Evolutionary conservation across 2,329 filamentous ascomycete genomes (phyloP), one percentile per base, ranked within the genome.

Genomic region (Sarocladium strictum): DNA sequence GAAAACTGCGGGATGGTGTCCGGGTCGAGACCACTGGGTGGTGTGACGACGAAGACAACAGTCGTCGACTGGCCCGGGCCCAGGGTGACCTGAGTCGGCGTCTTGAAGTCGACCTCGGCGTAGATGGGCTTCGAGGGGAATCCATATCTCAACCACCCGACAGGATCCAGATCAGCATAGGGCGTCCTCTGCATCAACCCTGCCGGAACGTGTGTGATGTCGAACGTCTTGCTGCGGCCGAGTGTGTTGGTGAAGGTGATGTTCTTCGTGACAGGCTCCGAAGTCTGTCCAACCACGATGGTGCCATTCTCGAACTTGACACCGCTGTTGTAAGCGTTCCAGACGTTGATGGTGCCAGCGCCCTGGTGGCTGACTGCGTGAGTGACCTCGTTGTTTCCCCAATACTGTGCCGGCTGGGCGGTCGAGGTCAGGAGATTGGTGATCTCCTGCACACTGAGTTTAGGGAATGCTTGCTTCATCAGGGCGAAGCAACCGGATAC

Each of bases 281-380:
- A 27, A 3, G 45, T 40, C 24, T 41, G 21, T 4, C 33, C 33
- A 21, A 52, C 4, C 1, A 23, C 19, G 12, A 55, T 23, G 23
- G 35, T 40, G n/a, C 38, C 35, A 4, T 43, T 15, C 12, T 55
- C 19, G 54, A 55, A 52, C 24, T 33, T 41, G 15, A 37, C 35
- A 26, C 54, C 54, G 45, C 45, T 52, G 33, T 59, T 58, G 21
- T 53, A 47, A 15, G 68, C 67, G 15, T 64, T 60, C 38, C 67
- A 67, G 2, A 58, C 63, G 53, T 70, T 65, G 5, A 70, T 59
- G 6, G 69, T 54, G 4, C 69, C 69, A 5, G 66, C 65, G 9
- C 68, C 69, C 56, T 72, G 69, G 43, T 70, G 67, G 2, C 63
- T 58, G 0, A 63, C 63, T 1, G 64, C 59, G 1, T 67, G 62